phyloP scores from a whole-genome alignment of 257 asterid species.

The Solanum pimpinellifolium region DNA sequence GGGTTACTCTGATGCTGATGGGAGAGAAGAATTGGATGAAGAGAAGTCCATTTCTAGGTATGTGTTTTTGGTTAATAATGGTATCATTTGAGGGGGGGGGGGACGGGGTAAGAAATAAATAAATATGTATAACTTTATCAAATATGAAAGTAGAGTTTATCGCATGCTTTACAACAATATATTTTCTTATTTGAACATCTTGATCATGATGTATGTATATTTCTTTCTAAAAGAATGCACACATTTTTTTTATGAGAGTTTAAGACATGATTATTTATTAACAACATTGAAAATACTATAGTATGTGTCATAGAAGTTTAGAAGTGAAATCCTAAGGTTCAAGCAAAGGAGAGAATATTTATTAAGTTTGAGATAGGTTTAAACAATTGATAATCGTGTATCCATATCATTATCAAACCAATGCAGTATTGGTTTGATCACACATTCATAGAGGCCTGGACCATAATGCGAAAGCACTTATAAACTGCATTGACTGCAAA shows the following conservation, averaged over 20 bases:
- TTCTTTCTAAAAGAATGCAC: neutral
- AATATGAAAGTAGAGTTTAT: neutral
- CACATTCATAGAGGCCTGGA: neutral
- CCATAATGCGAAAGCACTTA: neutral
- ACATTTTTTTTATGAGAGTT: neutral
- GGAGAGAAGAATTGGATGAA: neutral
- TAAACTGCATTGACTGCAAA: neutral
- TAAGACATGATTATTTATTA: too few relatives aligned
- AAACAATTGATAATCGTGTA: too few relatives aligned
- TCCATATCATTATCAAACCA: neutral
- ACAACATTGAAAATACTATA: neutral
- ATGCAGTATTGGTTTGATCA: neutral
- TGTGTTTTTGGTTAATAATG: neutral
- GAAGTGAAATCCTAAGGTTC: neutral
- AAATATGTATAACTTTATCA: neutral
- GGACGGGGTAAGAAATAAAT: too few relatives aligned
- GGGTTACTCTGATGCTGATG: too few relatives aligned
- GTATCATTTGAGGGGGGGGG: neutral
- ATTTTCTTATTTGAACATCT: neutral
- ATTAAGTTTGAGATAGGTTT: neutral
- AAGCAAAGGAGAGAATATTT: neutral
- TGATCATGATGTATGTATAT: neutral
- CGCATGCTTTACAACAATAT: neutral
- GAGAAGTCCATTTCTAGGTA: neutral
- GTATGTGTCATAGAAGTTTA: neutral